Evolutionary conservation across 176 grass and related monocot genomes (phyloP).

Genomic region (Carex scoparia): DNA sequence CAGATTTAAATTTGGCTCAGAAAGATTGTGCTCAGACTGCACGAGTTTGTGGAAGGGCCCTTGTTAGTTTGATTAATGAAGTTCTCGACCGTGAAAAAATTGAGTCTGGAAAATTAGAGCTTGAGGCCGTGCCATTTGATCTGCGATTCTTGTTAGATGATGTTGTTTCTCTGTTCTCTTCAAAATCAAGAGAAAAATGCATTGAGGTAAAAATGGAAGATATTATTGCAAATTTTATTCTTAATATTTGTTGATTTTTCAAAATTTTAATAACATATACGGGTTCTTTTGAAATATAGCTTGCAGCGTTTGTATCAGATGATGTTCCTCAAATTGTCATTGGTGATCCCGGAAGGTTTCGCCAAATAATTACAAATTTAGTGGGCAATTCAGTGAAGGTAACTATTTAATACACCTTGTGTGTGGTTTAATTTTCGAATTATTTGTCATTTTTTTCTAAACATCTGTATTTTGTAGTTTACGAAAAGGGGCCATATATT

Average conservation of each 20-base stretch:
- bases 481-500: constrained; percentile 91
- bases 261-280: constrained; percentile 22
- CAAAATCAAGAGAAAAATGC: constrained; percentile 83
- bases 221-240: not conserved
- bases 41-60: constrained; percentile 71
- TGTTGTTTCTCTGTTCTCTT: constrained; percentile 93
- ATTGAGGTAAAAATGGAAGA: constrained; percentile 61
- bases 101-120: constrained; percentile 90
- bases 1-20: constrained; percentile 74
- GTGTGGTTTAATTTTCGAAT: not conserved
- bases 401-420: constrained; percentile 24
- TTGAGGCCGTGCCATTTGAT: constrained; percentile 81
- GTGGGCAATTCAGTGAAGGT: constrained; percentile 95
- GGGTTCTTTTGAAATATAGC: constrained; percentile 35
- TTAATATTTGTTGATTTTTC: constrained; percentile 21
- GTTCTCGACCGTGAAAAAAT: constrained; percentile 95
- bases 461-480: constrained; percentile 53
- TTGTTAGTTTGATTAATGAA: constrained; percentile 94
- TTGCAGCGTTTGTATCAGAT: constrained; percentile 89
- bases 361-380: constrained; percentile 93
- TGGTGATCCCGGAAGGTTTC: constrained; percentile 88
- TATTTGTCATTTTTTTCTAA: not conserved
- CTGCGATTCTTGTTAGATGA: constrained; percentile 75
- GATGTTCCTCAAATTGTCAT: constrained; percentile 71
- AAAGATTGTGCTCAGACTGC: constrained; percentile 90